Conservation (phyloP, 306 rosid genomes). For the Lathyrus aphaca region DNA sequence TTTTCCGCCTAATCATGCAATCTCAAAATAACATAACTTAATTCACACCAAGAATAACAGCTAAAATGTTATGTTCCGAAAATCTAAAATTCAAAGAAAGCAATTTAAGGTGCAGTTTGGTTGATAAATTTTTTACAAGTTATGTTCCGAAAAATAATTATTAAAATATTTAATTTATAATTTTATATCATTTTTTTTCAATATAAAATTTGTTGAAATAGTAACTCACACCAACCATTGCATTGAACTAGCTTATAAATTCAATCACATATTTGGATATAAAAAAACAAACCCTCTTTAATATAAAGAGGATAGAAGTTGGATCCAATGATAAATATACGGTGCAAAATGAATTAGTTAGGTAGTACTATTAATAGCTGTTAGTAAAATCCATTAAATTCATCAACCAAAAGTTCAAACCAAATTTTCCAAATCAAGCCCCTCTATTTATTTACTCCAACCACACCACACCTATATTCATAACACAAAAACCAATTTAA, state of each 20-base stretch:
- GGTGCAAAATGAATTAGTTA: slow-evolving; percentile 39
- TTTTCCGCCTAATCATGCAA: slow-evolving; percentile 1
- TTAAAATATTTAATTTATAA: no score
- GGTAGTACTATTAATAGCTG: slow-evolving; percentile 25
- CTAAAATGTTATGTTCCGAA: slow-evolving; percentile 3
- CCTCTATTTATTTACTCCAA: slow-evolving; percentile 13
- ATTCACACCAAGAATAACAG: neutral
- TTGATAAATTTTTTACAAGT: no score
- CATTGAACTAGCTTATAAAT: slow-evolving; percentile 17
- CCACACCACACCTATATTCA: neutral
- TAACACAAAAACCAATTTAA: slow-evolving; percentile 4
- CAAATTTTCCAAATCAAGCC: slow-evolving; percentile 4
- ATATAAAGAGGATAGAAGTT: slow-evolving; percentile 29
- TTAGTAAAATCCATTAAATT: slow-evolving; percentile 41
- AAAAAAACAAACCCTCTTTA: neutral
- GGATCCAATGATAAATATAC: slow-evolving; percentile 8
- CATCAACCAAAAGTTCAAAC: slow-evolving; percentile 43
- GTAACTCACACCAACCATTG: neutral
- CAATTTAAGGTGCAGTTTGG: neutral
- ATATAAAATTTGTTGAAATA: neutral
- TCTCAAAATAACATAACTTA: neutral
- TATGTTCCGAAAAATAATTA: no score
- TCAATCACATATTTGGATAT: neutral
- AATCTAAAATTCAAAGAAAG: neutral
- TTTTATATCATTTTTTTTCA: neutral